Evolutionary conservation across 2,329 filamentous ascomycete genomes (phyloP), one percentile per base, ranked within the genome.

Genomic region (Thielaviopsis cerberus): DNA sequence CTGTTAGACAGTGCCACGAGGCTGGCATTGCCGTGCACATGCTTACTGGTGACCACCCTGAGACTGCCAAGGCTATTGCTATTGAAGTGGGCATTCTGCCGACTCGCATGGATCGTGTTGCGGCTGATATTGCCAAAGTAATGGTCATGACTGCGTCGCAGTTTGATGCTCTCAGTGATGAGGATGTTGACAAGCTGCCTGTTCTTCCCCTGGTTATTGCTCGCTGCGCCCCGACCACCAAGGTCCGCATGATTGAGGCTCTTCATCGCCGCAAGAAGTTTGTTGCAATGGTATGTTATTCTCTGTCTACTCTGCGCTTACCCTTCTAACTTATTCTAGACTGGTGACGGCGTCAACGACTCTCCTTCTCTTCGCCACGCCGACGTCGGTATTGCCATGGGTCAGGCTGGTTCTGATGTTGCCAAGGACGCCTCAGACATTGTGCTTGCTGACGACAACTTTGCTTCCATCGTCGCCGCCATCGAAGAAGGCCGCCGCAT

Each of bases 331-430:
- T n/a, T n/a, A n/a, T n/a, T n/a, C n/a, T n/a, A n/a, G n/a, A 87
- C 83, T 55, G 84, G 84, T 59, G 83, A 87, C 64, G 84, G 84
- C 61, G 83, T 86, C 52, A 87, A 87, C 65, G 84, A 88, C 65
- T 82, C 81, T 2, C 84, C 84, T 1, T 83, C 82, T 3, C 75
- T 87, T 22, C 81, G 83, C 65, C 75, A 77, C 56, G 80, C 84
- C 1, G 83, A 87, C 66, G 82, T 87, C 3, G 84, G 83, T 60
- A 87, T 87, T 64, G 80, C 79, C 30, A 84, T 84, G 80, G 80
- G 80, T n/a, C n/a, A n/a, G 61, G 70, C 77, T 7, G 80, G 81
- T 1, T 81, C 76, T 15, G 82, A 85, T 61, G 80, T 85, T 3
- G 80, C 81, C 24, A 83, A 83, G 65, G 70, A 73, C 48, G 78